Base-by-base conservation (phyloP, 345 rosid species). In the Murraya paniculata region DNA sequence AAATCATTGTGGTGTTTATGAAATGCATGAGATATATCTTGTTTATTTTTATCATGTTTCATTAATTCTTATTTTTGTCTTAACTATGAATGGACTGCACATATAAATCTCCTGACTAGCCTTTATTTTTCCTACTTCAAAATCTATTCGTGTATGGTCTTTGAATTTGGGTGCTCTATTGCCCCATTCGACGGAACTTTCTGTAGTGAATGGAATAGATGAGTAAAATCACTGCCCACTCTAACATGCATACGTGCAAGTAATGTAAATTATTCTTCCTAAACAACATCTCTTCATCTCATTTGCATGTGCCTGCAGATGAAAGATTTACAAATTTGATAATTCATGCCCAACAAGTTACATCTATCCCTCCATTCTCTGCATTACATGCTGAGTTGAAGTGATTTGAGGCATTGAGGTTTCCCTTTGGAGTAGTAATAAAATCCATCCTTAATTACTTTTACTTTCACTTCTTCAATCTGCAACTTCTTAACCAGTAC, bases 171-270 rank as follows among this genome's bases (percentile, higher is more conserved):
- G 62, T 10, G 10, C 10, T 22, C 19, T 2, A 21, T 1, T 71
- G 64, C 45, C 45, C 74, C 50, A 45, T 69, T 19, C 50, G 25
- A 68, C n/a, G 27, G 72, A 69, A 13, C 56, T 25, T 70, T 71
- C 64, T 56, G 35, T 56, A 5, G 35, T 56, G 48, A 56, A 33
- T 6, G 13, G 28, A 14, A 38, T 31, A 11, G 62, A 25, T 21
- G 6, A 4, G 25, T 16, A 62, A 30, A 16, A 62, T 71, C 45
- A 55, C 48, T n/a, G 16, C 66, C 53, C 24, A 22, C 35, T 35
- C 65, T 9, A 36, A 38, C 13, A 58, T 73, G 53, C 27, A 36
- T 2, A 36, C 16, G 25, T 35, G 36, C 31, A 30, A 57, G 31
- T n/a, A 6, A 21, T 35, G 24, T 38, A 60, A 8, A 73, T 73